phyloP scores from a whole-genome alignment of 148 eudicot species.

The Cornus suecica region DNA sequence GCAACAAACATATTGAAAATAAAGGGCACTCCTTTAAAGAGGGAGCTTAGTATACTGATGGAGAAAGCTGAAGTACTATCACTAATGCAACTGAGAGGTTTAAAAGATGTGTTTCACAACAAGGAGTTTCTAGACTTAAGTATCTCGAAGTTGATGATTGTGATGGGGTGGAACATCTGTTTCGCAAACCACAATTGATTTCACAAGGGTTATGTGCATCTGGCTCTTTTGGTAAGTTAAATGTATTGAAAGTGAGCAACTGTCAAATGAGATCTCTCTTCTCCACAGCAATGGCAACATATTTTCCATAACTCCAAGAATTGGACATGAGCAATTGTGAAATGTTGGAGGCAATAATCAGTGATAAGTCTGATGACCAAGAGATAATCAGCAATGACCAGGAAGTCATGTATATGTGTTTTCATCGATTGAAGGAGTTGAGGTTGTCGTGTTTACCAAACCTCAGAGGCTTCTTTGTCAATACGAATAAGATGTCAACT shows the following conservation, averaged over 20 bases:
- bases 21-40: background rate
- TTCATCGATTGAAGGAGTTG: background rate
- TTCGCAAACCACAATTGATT: too few species aligned
- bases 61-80: background rate
- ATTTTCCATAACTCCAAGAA: background rate
- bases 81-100: too few species aligned
- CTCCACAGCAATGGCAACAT: too few species aligned
- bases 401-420: background rate
- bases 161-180: too few species aligned
- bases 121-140: too few species aligned
- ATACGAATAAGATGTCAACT: background rate
- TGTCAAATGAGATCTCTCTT: too few species aligned
- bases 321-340: background rate
- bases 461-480: slow-evolving; percentile 1
- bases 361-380: too few species aligned
- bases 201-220: too few species aligned
- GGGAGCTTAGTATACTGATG: background rate
- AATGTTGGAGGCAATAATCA: background rate
- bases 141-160: too few species aligned
- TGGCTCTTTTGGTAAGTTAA: background rate
- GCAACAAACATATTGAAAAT: background rate
- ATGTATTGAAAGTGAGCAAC: too few species aligned
- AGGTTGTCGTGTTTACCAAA: background rate
- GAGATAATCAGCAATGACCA: background rate
- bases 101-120: too few species aligned